A percentile compares a stretch with the other conserved stretches of the same genome.
These are phyloP conservation scores for Penicillium rolfsii DNA, from an alignment of 2,329 filamentous ascomycete species.

Conservation along the genomic window DNA sequence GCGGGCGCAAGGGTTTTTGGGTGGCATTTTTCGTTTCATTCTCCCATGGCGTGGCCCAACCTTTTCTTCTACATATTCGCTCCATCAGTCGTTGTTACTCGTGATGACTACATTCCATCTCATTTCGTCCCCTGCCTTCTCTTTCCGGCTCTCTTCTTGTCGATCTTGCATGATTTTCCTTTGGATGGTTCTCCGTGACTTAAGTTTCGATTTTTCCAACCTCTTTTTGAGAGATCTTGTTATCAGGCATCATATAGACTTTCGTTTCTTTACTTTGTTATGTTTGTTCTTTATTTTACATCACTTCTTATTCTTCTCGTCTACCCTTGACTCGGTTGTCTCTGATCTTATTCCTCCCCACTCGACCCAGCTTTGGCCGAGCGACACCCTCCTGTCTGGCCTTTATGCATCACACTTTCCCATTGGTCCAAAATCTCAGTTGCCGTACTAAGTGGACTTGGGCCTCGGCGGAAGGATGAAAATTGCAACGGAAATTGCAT, in stretches of 20 bases:
- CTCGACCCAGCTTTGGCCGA: background rate
- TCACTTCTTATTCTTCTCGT: background rate
- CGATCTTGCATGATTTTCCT: background rate
- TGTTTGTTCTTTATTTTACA: background rate
- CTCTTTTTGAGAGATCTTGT: slow-evolving; percentile 10
- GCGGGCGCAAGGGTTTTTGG: slow-evolving; percentile 43
- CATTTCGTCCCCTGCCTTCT: background rate
- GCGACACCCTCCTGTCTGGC: background rate
- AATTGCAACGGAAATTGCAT: background rate
- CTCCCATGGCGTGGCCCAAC: slow-evolving; percentile 24
- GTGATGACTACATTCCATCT: background rate
- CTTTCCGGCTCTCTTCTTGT: background rate
- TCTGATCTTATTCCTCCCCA: background rate
- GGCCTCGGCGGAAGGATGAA: background rate
- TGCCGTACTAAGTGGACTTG: background rate
- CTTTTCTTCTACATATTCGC: background rate
- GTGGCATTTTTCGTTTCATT: slow-evolving; percentile 35
- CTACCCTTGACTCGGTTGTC: background rate
- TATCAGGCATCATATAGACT: slow-evolving; percentile 23
- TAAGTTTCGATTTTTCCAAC: slow-evolving; percentile 6
- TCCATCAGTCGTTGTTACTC: background rate
- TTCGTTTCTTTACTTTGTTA: slow-evolving; percentile 8
- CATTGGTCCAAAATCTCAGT: background rate
- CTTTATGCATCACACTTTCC: slow-evolving; percentile 3
- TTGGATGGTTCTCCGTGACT: slow-evolving; percentile 12